Conservation (phyloP, 257 asterid genomes). For the Forsythia suspensa region DNA sequence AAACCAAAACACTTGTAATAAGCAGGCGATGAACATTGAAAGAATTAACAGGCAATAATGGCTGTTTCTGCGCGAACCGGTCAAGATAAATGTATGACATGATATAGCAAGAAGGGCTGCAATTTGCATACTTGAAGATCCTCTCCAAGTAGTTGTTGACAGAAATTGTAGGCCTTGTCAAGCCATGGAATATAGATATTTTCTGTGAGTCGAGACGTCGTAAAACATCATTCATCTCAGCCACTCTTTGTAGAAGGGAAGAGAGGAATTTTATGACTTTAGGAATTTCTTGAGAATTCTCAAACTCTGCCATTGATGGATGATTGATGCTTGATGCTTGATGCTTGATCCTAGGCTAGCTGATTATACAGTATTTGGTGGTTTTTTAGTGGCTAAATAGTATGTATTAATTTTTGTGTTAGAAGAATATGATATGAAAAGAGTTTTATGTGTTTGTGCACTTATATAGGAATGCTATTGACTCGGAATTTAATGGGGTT, state of each 20-base stretch:
- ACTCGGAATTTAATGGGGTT: slow-evolving; percentile 31
- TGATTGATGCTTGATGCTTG: not conserved
- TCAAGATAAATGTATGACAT: slow-evolving; percentile 75
- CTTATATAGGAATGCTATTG: slow-evolving; percentile 22
- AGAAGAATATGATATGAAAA: slow-evolving; percentile 17
- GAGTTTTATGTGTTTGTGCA: slow-evolving; percentile 10
- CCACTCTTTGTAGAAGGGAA: slow-evolving; percentile 40
- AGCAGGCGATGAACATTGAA: slow-evolving; percentile 74
- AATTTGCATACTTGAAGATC: slow-evolving; percentile 72
- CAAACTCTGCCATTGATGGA: slow-evolving; percentile 48
- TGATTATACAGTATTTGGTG: not conserved
- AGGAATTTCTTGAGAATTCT: slow-evolving; percentile 34
- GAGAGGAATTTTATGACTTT: slow-evolving; percentile 42
- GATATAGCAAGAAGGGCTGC: slow-evolving; percentile 63
- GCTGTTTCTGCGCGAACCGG: slow-evolving; percentile 58
- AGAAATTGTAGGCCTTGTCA: slow-evolving; percentile 52
- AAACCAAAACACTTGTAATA: slow-evolving; percentile 61
- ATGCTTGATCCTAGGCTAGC: not conserved
- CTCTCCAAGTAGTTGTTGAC: slow-evolving; percentile 55
- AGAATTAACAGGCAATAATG: slow-evolving; percentile 51
- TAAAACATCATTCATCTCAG: slow-evolving; percentile 44
- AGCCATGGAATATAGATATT: slow-evolving; percentile 55
- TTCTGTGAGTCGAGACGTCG: slow-evolving; percentile 18
- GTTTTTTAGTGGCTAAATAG: not conserved
- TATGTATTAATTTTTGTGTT: not conserved